Percentiles rank a stretch among this genome's conserved stretches.
These are phyloP conservation scores for Zygosaccharomyces pseudobailii DNA, from an alignment of 1,139 yeast genomes.

Conservation along the genomic window DNA sequence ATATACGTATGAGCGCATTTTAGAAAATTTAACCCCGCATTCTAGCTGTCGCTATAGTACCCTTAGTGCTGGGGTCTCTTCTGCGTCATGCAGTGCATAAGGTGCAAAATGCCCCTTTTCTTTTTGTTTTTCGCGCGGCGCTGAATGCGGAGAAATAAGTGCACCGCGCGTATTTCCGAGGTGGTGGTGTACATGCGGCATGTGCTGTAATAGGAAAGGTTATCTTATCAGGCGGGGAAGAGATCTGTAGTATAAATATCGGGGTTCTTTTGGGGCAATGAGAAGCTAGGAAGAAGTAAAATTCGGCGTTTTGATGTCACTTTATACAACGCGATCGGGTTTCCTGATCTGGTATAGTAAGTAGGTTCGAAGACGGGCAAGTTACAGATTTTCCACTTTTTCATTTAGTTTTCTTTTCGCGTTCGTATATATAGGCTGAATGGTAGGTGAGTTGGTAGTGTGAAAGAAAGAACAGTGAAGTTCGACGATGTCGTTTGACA, in stretches of 20 bases:
- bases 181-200: background rate
- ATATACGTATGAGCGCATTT: background rate
- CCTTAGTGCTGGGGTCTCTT: background rate
- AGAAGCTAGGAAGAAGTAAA: background rate
- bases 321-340: background rate
- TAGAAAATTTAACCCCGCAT: background rate
- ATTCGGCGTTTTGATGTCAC: background rate
- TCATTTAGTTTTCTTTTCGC: background rate
- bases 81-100: background rate
- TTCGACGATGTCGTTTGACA: constrained; percentile 56
- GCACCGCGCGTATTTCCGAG: background rate
- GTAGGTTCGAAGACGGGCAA: background rate
- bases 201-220: background rate
- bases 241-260: background rate
- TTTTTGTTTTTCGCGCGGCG: background rate
- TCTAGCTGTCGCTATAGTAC: background rate
- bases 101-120: background rate
- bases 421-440: background rate
- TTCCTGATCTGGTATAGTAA: background rate
- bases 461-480: background rate
- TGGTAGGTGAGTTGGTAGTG: background rate
- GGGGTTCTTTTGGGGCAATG: background rate
- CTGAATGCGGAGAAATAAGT: background rate
- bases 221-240: background rate
- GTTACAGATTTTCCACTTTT: background rate